phyloP scores from a whole-genome alignment of 2,329 filamentous ascomycete genomes.

The Penicillium griseofulvum region DNA sequence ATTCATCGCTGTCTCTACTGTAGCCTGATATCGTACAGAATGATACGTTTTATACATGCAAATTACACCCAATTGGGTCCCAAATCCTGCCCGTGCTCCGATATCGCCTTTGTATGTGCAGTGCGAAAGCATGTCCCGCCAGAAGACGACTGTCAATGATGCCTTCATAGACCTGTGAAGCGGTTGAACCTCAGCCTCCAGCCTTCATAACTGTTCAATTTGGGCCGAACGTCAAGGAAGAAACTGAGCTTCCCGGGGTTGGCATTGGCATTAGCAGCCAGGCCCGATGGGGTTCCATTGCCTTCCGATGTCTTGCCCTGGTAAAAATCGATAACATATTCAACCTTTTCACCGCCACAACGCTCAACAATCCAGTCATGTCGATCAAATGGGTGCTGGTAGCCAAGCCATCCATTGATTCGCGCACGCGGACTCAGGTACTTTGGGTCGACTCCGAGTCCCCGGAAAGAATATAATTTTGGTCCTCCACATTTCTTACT shows the following conservation, averaged over 20 bases:
- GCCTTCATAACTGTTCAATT: conserved; percentile 63
- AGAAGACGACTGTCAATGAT: not conserved
- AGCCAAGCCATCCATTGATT: conserved; percentile 80
- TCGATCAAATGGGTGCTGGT: conserved; percentile 85
- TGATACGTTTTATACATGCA: conserved; percentile 32
- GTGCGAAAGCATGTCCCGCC: not conserved
- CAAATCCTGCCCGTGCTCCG: conserved; percentile 26
- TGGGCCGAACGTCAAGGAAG: conserved; percentile 64
- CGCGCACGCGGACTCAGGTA: conserved; percentile 77
- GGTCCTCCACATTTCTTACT: conserved; percentile 72
- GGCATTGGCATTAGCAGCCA: conserved; percentile 33
- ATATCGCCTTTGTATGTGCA: conserved; percentile 27
- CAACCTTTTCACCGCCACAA: conserved; percentile 70
- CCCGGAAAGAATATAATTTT: conserved; percentile 77
- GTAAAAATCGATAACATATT: conserved; percentile 99
- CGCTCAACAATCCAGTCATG: conserved; percentile 97
- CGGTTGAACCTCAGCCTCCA: conserved; percentile 55
- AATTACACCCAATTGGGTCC: conserved; percentile 29
- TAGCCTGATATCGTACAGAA: conserved; percentile 35
- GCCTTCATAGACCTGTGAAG: conserved; percentile 46
- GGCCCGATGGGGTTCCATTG: conserved; percentile 23
- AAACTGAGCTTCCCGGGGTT: conserved; percentile 55
- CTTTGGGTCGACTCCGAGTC: conserved; percentile 51
- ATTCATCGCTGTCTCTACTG: conserved; percentile 19
- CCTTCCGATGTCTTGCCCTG: conserved; percentile 59